Base-by-base conservation (phyloP, 140 eudicot species). In the Senecio squalidus region DNA sequence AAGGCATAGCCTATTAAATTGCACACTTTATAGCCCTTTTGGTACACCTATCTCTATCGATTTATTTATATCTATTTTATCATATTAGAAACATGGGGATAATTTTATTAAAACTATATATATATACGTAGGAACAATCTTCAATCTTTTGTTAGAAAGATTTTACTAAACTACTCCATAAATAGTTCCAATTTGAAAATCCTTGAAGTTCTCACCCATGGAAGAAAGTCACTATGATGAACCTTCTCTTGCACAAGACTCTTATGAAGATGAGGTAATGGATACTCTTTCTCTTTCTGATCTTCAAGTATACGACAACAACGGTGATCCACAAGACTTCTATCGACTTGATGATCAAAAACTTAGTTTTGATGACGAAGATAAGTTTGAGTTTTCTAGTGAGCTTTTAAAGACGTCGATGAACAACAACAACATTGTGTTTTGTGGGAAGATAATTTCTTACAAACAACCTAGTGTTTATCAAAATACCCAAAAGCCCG, bases 311-410 rank as follows among this genome's bases (percentile, higher is more conserved):
- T 78, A 72, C 60, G 66, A 64, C 65, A 67, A 63, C 46, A 63
- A 54, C n/a, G 71, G 59, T 3, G 55, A 64, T 38, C 55, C 67
- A 72, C 72, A 72, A 20, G 70, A 73, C 45, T 63, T 40, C 1
- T 60, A 60, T 34, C 36, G 0, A 13, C 14, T 70, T 16, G 58
- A 64, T 5, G 72, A 75, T 15, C 17, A 28, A 11, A 31, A 30
- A 48, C 46, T 27, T 39, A 39, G 10, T 41, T 36, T 36, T 43
- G 47, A 56, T 16, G 45, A 2, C 11, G 72, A 55, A 23, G 74
- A 76, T 30, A 14, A 64, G 4, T 78, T 78, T 60, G 83, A 78
- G 83, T 78, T 78, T 50, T 78, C 78, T 24, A 68, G 77, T 41
- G 80, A 74, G 55, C 67, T 73, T 63, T 68, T 72, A 58, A 73